phyloP scores from a whole-genome alignment of 441 rosid species.

The Iberis amara region DNA sequence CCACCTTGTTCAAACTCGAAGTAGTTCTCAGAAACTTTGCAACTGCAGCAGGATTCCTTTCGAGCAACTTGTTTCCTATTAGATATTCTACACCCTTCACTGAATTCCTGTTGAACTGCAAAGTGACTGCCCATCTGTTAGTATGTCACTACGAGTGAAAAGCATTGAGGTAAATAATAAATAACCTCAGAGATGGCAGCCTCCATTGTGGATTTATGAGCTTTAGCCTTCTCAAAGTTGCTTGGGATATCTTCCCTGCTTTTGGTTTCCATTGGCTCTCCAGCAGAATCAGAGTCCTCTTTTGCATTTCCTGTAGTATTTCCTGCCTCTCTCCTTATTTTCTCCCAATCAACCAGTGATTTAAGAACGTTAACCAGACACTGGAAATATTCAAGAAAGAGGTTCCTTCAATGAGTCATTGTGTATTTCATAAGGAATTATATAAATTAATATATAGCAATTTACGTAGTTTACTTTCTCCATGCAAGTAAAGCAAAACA shows the following conservation, averaged over 20 bases:
- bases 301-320: constrained; percentile 38
- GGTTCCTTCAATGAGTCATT: constrained; percentile 25
- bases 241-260: constrained; percentile 66
- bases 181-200: constrained; percentile 89
- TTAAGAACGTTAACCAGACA: constrained; percentile 90
- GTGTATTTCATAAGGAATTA: constrained; percentile 20
- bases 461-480: constrained; percentile 14
- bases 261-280: constrained; percentile 52
- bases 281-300: constrained; percentile 44
- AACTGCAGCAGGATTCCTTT: constrained; percentile 71
- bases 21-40: constrained; percentile 84
- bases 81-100: constrained; percentile 74
- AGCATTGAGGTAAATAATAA: constrained; percentile 13
- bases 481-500: constrained; percentile 21
- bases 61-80: constrained; percentile 80
- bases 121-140: constrained; percentile 28
- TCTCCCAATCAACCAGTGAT: constrained; percentile 98
- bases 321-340: constrained; percentile 50
- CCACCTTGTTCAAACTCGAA: constrained; percentile 80
- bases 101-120: constrained; percentile 94
- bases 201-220: constrained; percentile 96
- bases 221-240: constrained; percentile 95
- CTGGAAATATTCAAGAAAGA: constrained; percentile 44
- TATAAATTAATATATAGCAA: constrained; percentile 1
- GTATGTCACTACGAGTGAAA: constrained; percentile 13